Evolutionary conservation across 441 rosid species (phyloP).

Genomic region (Oxalis stricta): DNA sequence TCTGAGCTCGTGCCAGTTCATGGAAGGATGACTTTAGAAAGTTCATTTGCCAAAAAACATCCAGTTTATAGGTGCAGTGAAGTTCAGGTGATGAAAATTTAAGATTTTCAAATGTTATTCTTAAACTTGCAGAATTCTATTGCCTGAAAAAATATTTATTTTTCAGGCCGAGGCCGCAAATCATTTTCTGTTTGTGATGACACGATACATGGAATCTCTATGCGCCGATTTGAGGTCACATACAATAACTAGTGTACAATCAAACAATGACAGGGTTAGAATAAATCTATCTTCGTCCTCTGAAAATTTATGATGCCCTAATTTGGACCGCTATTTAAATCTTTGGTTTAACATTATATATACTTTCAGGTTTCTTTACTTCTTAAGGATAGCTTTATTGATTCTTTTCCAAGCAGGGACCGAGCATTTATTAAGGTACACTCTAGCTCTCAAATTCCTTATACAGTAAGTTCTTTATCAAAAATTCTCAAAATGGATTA

Average conservation of each 20-base stretch:
- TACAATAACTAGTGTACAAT: constrained; percentile 89
- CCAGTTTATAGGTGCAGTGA: constrained; percentile 79
- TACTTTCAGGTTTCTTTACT: constrained; percentile 79
- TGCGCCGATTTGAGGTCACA: constrained; percentile 74
- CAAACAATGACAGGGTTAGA: constrained; percentile 82
- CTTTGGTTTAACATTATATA: no score
- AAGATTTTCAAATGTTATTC: no score
- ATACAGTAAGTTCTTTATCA: no score
- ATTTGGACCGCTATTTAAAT: no score
- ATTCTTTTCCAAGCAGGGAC: constrained; percentile 73
- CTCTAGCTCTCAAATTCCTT: neutral
- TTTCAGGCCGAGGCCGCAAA: constrained; percentile 67
- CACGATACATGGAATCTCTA: constrained; percentile 71
- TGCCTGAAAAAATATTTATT: no score
- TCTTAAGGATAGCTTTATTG: constrained; percentile 86
- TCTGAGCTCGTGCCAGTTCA: constrained; percentile 69
- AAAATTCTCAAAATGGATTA: no score
- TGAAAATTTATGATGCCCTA: no score
- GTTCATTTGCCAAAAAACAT: constrained; percentile 44
- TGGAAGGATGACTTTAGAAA: constrained; percentile 43
- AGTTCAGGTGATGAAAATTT: constrained; percentile 90
- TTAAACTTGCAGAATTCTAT: no score
- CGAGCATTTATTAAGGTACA: constrained; percentile 74
- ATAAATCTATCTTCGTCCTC: no score
- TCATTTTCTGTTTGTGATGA: constrained; percentile 53